Conservation (phyloP, 192 early-diverging fungal species). For the Oehlia diaphana region DNA sequence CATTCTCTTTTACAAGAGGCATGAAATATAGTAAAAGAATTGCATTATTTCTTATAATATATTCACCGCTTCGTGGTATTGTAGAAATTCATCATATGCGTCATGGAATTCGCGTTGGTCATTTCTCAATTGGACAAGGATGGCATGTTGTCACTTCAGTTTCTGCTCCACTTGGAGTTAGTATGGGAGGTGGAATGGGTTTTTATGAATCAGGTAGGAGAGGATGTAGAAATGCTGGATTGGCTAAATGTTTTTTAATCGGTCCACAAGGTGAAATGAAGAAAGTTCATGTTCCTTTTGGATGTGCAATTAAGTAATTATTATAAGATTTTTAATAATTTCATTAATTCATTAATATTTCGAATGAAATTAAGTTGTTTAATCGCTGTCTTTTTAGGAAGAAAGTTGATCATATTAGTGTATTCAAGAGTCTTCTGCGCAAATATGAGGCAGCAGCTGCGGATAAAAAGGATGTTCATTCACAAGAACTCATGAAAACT, state of each 20-base stretch:
- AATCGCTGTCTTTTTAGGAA: not conserved
- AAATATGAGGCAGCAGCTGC: not conserved
- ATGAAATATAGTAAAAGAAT: constrained; percentile 29
- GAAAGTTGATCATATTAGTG: not conserved
- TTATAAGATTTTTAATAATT: not conserved
- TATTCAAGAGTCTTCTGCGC: not conserved
- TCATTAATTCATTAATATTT: not conserved
- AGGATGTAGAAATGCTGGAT: constrained; percentile 25
- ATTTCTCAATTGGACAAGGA: constrained; percentile 59
- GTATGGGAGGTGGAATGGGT: constrained; percentile 41
- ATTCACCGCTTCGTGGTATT: constrained; percentile 60
- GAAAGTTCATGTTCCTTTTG: constrained; percentile 32
- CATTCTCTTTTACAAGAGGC: constrained; percentile 5
- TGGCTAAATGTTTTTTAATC: constrained; percentile 53
- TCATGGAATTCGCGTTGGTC: constrained; percentile 59
- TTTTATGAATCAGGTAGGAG: constrained; percentile 21
- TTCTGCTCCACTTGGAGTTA: constrained; percentile 46
- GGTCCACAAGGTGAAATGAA: constrained; percentile 55
- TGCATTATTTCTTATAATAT: constrained; percentile 63
- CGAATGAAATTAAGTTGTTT: not conserved
- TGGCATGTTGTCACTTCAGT: constrained; percentile 52
- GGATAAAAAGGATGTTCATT: not conserved
- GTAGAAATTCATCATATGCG: constrained; percentile 65
- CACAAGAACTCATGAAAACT: not conserved
- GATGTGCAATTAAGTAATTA: not conserved